phyloP scores from a whole-genome alignment of 2,329 filamentous ascomycete species.

The Hypoxylon sp. region DNA sequence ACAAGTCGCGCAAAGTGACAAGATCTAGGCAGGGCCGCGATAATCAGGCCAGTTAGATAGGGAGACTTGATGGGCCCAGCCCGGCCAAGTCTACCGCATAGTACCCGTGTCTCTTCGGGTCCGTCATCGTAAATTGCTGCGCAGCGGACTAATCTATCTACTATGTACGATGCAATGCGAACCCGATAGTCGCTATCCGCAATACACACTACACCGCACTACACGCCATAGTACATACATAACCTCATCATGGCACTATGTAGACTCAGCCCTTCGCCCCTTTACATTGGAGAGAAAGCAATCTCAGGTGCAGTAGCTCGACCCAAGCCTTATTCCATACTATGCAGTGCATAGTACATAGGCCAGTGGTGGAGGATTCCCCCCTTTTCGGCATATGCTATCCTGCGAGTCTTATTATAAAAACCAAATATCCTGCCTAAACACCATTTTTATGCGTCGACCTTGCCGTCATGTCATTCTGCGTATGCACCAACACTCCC shows the following conservation, averaged over 20 bases:
- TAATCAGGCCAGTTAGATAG: constrained; percentile 10
- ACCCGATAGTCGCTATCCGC: constrained; percentile 30
- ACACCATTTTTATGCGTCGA: constrained; percentile 21
- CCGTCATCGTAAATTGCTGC: constrained; percentile 23
- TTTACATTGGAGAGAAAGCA: constrained; percentile 32
- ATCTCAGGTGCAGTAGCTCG: constrained; percentile 41
- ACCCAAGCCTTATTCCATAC: constrained; percentile 39
- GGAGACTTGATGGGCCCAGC: constrained; percentile 11
- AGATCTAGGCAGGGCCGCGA: constrained; percentile 17
- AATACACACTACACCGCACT: constrained; percentile 15
- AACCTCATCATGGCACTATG: not conserved
- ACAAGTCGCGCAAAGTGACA: constrained; percentile 26
- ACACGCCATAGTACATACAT: constrained; percentile 9
- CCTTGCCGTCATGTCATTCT: constrained; percentile 20
- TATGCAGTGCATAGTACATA: not conserved
- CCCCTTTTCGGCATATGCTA: constrained; percentile 37
- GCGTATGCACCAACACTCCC: constrained; percentile 19
- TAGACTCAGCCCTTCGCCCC: constrained; percentile 22
- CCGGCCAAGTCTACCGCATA: constrained; percentile 19
- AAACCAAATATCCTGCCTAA: constrained; percentile 11
- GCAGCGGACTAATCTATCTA: constrained; percentile 24
- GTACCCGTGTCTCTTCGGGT: constrained; percentile 21
- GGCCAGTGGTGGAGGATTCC: constrained; percentile 19
- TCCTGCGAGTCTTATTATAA: constrained; percentile 31
- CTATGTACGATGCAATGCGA: constrained; percentile 36